Evolutionary conservation across 176 grass and related monocot species (phyloP).

Genomic region (Carex parvula): DNA sequence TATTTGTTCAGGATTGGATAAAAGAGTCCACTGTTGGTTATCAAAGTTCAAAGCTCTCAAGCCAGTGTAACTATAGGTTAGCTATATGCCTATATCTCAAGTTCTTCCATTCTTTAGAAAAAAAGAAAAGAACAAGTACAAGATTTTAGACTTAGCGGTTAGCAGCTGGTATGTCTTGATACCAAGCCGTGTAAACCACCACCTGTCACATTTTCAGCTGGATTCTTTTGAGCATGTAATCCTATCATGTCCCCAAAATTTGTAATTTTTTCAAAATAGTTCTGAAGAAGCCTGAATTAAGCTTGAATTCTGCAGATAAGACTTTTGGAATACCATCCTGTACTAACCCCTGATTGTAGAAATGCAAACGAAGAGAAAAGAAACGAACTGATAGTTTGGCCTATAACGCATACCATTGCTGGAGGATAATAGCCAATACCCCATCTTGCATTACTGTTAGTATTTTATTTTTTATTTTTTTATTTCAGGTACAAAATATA

Average conservation of each 20-base stretch:
- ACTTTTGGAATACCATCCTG: not conserved
- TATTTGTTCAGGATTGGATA: constrained; percentile 51
- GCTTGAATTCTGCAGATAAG: not conserved
- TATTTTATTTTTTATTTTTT: not conserved
- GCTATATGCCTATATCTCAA: not conserved
- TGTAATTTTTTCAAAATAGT: not conserved
- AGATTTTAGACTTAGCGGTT: not conserved
- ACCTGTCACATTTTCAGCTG: not conserved
- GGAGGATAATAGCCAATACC: not conserved
- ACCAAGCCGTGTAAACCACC: not conserved
- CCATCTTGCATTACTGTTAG: not conserved
- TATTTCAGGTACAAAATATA: constrained; percentile 75
- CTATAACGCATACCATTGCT: not conserved
- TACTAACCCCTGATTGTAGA: not conserved
- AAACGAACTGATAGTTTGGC: not conserved
- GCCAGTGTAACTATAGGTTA: constrained; percentile 65
- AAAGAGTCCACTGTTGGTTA: constrained; percentile 58
- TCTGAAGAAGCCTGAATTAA: not conserved
- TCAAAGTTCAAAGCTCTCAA: constrained; percentile 61
- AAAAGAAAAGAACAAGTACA: not conserved
- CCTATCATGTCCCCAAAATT: not conserved
- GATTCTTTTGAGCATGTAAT: not conserved
- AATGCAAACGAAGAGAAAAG: not conserved
- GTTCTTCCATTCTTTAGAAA: not conserved
- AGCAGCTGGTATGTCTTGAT: not conserved